phyloP scores from a whole-genome alignment of 495 filamentous ascomycete species.

The Tuber umbilicatum region DNA sequence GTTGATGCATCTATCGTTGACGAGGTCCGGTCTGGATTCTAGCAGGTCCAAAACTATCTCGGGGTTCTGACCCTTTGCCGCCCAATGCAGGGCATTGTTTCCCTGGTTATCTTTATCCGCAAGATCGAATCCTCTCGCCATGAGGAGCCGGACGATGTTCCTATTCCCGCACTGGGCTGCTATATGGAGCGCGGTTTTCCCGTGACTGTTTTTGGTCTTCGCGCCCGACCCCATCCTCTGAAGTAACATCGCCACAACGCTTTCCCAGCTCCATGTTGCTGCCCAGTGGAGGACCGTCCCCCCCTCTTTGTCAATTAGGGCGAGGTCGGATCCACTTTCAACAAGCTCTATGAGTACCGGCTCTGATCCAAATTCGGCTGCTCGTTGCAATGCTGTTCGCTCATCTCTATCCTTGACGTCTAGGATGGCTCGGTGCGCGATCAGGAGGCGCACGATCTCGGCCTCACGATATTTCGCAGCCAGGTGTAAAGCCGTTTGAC shows the following conservation, averaged over 20 bases:
- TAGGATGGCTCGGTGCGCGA: neutral
- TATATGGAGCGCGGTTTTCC: slow-evolving; percentile 17
- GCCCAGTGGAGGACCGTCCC: neutral
- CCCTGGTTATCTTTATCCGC: slow-evolving; percentile 26
- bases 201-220: neutral
- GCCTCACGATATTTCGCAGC: neutral
- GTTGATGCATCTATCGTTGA: neutral
- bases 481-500: slow-evolving; percentile 7
- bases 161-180: slow-evolving; percentile 26
- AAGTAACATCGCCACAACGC: neutral
- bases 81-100: slow-evolving; percentile 32
- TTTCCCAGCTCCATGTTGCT: neutral
- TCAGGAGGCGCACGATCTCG: neutral
- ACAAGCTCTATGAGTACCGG: neutral
- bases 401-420: neutral
- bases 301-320: neutral
- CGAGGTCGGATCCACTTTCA: neutral
- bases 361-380: slow-evolving; percentile 1
- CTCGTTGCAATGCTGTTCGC: slow-evolving; percentile 2
- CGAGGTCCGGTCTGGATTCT: neutral
- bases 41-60: slow-evolving; percentile 17
- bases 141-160: slow-evolving; percentile 22
- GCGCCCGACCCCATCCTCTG: neutral
- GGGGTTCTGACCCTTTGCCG: slow-evolving; percentile 24
- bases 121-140: slow-evolving; percentile 16